A percentile compares a stretch with the other conserved stretches of the same genome.
Conservation (phyloP, 2,329 filamentous ascomycete species). For the Geosmithia putterillii region DNA sequence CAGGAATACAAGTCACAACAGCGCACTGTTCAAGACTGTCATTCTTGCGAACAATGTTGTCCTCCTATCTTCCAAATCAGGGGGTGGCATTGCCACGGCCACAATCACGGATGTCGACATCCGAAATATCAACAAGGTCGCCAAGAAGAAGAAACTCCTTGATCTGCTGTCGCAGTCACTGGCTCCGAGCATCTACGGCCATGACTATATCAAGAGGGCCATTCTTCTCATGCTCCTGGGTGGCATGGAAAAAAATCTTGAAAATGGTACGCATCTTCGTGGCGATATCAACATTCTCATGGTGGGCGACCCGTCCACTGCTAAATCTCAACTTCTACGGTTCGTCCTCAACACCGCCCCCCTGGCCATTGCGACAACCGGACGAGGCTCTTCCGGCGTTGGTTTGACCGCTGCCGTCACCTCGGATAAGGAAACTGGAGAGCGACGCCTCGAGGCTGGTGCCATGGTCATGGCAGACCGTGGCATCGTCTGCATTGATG, state of each 20-base stretch:
- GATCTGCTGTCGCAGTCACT: constrained; percentile 87
- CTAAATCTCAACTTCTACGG: constrained; percentile 93
- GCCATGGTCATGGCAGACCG: constrained; percentile 97
- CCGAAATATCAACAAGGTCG: constrained; percentile 94
- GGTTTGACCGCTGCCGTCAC: constrained; percentile 96
- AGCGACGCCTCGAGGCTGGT: constrained; percentile 87
- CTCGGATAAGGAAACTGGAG: constrained; percentile 92
- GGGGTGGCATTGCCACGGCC: constrained; percentile 82
- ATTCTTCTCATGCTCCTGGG: constrained; percentile 90
- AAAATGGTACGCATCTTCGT: constrained; percentile 94
- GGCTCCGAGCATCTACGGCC: constrained; percentile 91
- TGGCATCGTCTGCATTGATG: constrained; percentile 96
- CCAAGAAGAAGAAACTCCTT: constrained; percentile 90
- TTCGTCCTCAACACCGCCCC: constrained; percentile 97
- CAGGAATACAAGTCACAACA: constrained; percentile 80
- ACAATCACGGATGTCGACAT: constrained; percentile 94
- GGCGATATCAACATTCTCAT: constrained; percentile 99
- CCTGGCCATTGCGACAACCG: constrained; percentile 91
- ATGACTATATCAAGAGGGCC: constrained; percentile 96
- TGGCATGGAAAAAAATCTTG: constrained; percentile 96
- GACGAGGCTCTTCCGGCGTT: constrained; percentile 90
- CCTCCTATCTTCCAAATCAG: constrained; percentile 87
- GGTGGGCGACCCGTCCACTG: constrained; percentile 97
- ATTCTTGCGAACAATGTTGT: constrained; percentile 93
- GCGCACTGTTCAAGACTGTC: constrained; percentile 87